phyloP scores from a whole-genome alignment of 2,329 filamentous ascomycete genomes.

The Nigrospora sphaerica region DNA sequence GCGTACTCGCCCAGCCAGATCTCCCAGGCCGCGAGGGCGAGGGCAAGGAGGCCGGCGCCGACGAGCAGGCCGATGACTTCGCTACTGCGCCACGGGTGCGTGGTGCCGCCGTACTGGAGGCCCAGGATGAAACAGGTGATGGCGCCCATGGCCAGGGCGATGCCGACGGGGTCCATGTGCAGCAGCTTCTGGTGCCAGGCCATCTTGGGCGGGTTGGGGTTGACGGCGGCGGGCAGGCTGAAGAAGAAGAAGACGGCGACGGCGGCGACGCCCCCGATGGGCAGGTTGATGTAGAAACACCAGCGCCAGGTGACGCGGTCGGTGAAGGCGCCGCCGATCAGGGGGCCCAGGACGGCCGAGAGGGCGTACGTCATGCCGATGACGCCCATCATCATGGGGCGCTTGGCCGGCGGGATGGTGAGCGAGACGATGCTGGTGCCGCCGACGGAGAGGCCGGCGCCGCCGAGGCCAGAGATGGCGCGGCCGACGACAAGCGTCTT shows the following conservation, averaged over 20 bases:
- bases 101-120: not conserved
- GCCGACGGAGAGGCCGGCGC: slow-evolving; percentile 18
- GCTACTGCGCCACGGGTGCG: not conserved
- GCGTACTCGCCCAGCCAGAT: slow-evolving; percentile 8
- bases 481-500: slow-evolving; percentile 25
- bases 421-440: not conserved
- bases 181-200: not conserved
- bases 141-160: slow-evolving; percentile 6
- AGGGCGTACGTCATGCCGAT: not conserved
- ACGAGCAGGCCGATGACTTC: slow-evolving; percentile 4
- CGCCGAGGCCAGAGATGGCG: slow-evolving; percentile 26
- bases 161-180: slow-evolving; percentile 9
- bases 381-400: not conserved
- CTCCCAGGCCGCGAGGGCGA: slow-evolving; percentile 12
- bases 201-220: not conserved
- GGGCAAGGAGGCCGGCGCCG: slow-evolving; percentile 16
- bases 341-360: not conserved
- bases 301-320: slow-evolving; percentile 10
- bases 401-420: not conserved
- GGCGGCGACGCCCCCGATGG: slow-evolving; percentile 8
- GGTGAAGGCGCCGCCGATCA: not conserved
- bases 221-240: not conserved
- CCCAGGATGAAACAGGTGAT: slow-evolving; percentile 21
- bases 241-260: slow-evolving; percentile 9
- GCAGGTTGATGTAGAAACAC: slow-evolving; percentile 14